These are phyloP conservation scores for Chrysoporthe cubensis DNA, from an alignment of 2,329 filamentous ascomycete genomes.

Conservation along the genomic window DNA sequence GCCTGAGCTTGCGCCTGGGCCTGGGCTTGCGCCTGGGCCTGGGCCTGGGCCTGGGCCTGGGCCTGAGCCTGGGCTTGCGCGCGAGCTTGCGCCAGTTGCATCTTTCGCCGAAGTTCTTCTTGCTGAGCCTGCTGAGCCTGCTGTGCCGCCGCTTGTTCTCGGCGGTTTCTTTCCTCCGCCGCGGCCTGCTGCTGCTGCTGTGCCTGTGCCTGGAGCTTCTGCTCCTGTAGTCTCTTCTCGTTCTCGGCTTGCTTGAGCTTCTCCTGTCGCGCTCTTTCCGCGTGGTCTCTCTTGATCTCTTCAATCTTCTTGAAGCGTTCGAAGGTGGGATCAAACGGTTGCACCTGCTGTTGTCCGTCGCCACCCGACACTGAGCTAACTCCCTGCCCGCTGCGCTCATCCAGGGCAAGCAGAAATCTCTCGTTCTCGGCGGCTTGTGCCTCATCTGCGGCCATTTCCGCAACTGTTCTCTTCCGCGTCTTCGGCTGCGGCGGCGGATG, in stretches of 20 bases:
- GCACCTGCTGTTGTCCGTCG: slow-evolving; percentile 71
- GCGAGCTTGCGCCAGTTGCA: slow-evolving; percentile 37
- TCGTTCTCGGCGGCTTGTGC: slow-evolving; percentile 87
- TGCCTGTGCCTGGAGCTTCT: slow-evolving; percentile 51
- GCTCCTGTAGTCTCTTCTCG: slow-evolving; percentile 55
- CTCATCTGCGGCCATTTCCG: slow-evolving; percentile 94
- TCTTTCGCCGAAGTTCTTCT: slow-evolving; percentile 25
- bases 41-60: slow-evolving; percentile 30
- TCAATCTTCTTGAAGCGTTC: slow-evolving; percentile 91
- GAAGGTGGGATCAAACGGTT: slow-evolving; percentile 83
- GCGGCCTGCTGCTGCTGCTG: slow-evolving; percentile 50
- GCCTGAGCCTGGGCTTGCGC: slow-evolving; percentile 36
- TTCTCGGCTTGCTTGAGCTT: slow-evolving; percentile 69
- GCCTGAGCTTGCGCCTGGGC: slow-evolving; percentile 35
- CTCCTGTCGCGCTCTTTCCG: slow-evolving; percentile 77
- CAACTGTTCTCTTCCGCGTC: slow-evolving; percentile 88
- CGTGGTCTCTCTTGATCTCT: slow-evolving; percentile 77
- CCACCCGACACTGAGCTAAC: slow-evolving; percentile 65
- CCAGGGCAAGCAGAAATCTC: slow-evolving; percentile 88
- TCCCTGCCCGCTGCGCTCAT: slow-evolving; percentile 74
- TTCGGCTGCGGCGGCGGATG: slow-evolving; percentile 81
- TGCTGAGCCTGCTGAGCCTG: slow-evolving; percentile 36
- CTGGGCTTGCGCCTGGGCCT: slow-evolving; percentile 37
- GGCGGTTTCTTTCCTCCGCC: slow-evolving; percentile 42
- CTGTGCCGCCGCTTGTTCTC: slow-evolving; percentile 39